These are phyloP conservation scores for Suillus ampliporus DNA, from an alignment of 768 basidiomycete species.

Conservation along the genomic window DNA sequence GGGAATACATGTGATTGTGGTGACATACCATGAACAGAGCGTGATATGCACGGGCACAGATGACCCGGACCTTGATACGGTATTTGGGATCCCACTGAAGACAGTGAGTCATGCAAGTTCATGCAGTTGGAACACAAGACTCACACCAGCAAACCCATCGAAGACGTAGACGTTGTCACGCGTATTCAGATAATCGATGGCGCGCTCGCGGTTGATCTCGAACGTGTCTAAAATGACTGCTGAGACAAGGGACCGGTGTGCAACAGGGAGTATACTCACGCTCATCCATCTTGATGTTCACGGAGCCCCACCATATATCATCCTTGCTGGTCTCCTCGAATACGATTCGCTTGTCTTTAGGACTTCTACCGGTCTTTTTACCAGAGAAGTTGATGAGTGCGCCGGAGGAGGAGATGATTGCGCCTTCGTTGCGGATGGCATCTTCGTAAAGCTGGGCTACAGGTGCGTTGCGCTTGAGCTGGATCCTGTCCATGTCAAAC, in stretches of 20 bases:
- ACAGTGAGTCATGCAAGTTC: slow-evolving; percentile 6
- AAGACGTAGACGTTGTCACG: slow-evolving; percentile 98
- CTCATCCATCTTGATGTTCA: slow-evolving; percentile 99
- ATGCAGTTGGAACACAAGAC: slow-evolving; percentile 26
- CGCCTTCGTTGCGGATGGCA: slow-evolving; percentile 97
- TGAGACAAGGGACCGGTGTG: neutral
- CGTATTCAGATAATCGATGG: slow-evolving; percentile 98
- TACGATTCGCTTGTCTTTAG: slow-evolving; percentile 99
- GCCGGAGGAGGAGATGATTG: slow-evolving; percentile 94
- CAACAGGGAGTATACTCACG: slow-evolving; percentile 54
- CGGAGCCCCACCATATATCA: slow-evolving; percentile 99
- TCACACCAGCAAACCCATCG: slow-evolving; percentile 90
- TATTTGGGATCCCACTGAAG: slow-evolving; percentile 96
- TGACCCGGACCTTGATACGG: slow-evolving; percentile 99
- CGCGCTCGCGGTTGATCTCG: slow-evolving; percentile 98
- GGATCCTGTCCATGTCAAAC: slow-evolving; percentile 98
- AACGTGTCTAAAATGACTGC: slow-evolving; percentile 76
- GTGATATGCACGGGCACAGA: slow-evolving; percentile 98
- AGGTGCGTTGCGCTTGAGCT: slow-evolving; percentile 92
- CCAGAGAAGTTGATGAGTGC: slow-evolving; percentile 99
- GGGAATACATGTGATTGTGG: slow-evolving; percentile 13
- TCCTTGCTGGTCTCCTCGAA: slow-evolving; percentile 96
- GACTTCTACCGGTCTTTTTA: slow-evolving; percentile 97
- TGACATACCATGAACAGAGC: slow-evolving; percentile 93
- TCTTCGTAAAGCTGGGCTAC: slow-evolving; percentile 95